A percentile compares a stretch with the other conserved stretches of the same genome.
phyloP scores from a whole-genome alignment of 202 grass and related monocot genomes.

The Zoysia matrella region DNA sequence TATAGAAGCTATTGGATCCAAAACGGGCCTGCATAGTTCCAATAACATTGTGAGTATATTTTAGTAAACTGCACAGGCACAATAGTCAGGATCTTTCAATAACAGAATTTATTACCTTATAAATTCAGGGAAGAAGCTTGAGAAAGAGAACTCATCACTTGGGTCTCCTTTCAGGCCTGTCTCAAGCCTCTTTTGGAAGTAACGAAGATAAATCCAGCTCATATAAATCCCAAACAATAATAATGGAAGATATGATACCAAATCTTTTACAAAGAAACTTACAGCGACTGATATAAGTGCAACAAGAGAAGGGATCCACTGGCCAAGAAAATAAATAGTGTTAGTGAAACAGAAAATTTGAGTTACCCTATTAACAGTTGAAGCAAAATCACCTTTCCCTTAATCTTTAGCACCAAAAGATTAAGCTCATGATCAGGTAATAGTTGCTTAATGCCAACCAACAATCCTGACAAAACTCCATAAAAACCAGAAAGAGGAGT shows the following conservation, averaged over 20 bases:
- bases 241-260: conserved; percentile 79
- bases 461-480: conserved; percentile 85
- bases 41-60: conserved; percentile 20
- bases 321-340: conserved; percentile 23
- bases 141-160: conserved; percentile 94
- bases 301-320: conserved; percentile 89
- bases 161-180: conserved; percentile 91
- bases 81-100: conserved; percentile 17
- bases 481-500: conserved; percentile 94
- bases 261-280: conserved; percentile 71
- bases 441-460: conserved; percentile 94
- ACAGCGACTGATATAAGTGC: conserved; percentile 63
- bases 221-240: conserved; percentile 93
- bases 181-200: conserved; percentile 93
- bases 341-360: conserved; percentile 23
- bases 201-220: conserved; percentile 97
- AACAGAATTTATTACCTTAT: conserved; percentile 53
- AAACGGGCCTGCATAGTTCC: conserved; percentile 62
- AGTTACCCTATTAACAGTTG: conserved; percentile 15
- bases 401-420: conserved; percentile 79
- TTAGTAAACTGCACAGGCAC: conserved; percentile 18
- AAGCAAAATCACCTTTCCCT: conserved; percentile 72
- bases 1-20: conserved; percentile 87
- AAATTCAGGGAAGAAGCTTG: conserved; percentile 95
- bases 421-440: conserved; percentile 89